Base-by-base conservation (phyloP, 2,329 filamentous ascomycete species). In the Aureobasidium sp. region DNA sequence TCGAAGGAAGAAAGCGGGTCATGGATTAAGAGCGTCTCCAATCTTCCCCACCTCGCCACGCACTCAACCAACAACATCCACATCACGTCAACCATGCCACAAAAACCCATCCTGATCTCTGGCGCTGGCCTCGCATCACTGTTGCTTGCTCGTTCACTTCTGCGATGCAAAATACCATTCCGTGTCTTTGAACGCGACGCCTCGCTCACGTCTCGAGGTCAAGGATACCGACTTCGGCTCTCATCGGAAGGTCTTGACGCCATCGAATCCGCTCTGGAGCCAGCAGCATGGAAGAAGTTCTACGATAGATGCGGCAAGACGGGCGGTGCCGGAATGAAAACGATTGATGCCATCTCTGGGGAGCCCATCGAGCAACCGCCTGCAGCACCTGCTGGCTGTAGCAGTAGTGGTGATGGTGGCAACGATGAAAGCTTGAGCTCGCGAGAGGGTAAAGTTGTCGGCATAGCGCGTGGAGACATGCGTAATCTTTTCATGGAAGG, bases 381-480 rank as follows among this genome's bases (percentile, higher is more conserved):
- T 21, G 13, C 55, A 17, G 38, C 38, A 17, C n/a, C 55, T n/a
- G 55, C 35, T 17, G 46, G 8, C 25, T 67, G 71, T 15, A 38
- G 45, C 0, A 37, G 53, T 10, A 60, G 62, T n/a, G 55, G 19
- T 33, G 47, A 57, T 31, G 64, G 63, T 23, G 55, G 21, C 31
- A 46, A 60, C 35, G 23, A 31, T 1, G 55, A 74, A 53, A 55
- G 35, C 0, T 71, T 86, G 31, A 61, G 70, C 0, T 84, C 80
- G 17, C 76, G 83, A 21, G 82, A 74, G 40, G 82, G 80, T 5
- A 84, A 85, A 67, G 75, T 83, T 9, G 77, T 87, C 0, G 84
- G 84, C 0, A 84, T 87, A 42, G 78, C 82, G 0, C 73, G 84
- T 5, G 84, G 84, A 4, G 83, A 85, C 37, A 86, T 87, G 84